Conservation (phyloP, 306 rosid genomes). For the Malus orientalis region DNA sequence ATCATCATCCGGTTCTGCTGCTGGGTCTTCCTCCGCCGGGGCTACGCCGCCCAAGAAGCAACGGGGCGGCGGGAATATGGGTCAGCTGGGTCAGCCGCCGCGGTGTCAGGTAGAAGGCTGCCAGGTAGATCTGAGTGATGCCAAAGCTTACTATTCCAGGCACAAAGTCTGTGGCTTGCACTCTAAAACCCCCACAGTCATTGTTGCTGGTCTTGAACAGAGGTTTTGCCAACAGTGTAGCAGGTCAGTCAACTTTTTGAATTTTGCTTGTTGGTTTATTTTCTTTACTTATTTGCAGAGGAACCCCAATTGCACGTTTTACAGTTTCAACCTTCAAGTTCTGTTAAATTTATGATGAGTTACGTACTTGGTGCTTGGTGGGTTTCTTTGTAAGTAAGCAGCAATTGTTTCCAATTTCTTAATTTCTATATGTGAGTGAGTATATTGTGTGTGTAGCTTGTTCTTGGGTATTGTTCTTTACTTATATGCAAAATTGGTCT, state of each 20-base stretch:
- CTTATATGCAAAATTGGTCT: background rate
- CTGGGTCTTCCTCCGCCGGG: slow-evolving; percentile 20
- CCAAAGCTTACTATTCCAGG: slow-evolving; percentile 81
- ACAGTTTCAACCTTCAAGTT: background rate
- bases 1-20: slow-evolving; percentile 14
- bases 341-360: background rate
- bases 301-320: background rate
- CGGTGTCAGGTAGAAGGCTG: slow-evolving; percentile 96
- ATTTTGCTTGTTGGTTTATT: background rate
- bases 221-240: slow-evolving; percentile 99
- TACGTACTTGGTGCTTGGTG: background rate
- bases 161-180: slow-evolving; percentile 86
- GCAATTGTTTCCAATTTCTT: background rate
- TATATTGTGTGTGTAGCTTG: background rate
- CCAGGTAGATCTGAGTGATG: slow-evolving; percentile 73
- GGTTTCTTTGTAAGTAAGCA: background rate
- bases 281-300: background rate
- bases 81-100: slow-evolving; percentile 51
- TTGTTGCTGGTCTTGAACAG: slow-evolving; percentile 68
- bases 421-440: background rate
- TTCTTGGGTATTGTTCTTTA: background rate
- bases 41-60: slow-evolving; percentile 40
- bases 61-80: slow-evolving; percentile 20
- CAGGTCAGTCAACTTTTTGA: slow-evolving; percentile 24
- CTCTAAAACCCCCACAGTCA: slow-evolving; percentile 72